A percentile compares a stretch with the other conserved stretches of the same genome.
Evolutionary conservation across 352 stramenopile genomes (phyloP).

Genomic region (Halophytophthora batemanensis): DNA sequence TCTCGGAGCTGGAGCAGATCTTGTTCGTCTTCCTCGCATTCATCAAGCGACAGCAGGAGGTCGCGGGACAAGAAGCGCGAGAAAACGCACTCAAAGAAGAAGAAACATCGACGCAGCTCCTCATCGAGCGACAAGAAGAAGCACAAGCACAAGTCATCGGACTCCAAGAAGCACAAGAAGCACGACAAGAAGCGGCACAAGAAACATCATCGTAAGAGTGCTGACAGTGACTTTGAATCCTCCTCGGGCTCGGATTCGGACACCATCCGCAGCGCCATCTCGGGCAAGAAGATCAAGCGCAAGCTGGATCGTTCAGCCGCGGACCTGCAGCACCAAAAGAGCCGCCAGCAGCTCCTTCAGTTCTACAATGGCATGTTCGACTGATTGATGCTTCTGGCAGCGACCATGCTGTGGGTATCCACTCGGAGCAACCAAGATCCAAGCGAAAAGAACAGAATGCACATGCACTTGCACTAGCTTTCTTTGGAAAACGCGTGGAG

Average conservation of each 20-base stretch:
- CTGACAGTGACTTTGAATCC: constrained; percentile 28
- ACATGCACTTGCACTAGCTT: neutral
- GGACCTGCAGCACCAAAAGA: constrained; percentile 67
- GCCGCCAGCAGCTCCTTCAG: constrained; percentile 74
- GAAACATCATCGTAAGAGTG: constrained; percentile 21
- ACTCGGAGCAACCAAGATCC: too few species aligned
- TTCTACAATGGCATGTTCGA: constrained; percentile 90
- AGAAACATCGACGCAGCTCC: constrained; percentile 41
- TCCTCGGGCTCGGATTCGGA: constrained; percentile 58
- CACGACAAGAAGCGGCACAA: constrained; percentile 37
- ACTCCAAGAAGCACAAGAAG: constrained; percentile 40
- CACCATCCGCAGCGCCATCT: constrained; percentile 76
- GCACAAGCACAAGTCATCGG: constrained; percentile 28
- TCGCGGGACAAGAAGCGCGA: constrained; percentile 9
- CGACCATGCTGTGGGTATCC: too few species aligned
- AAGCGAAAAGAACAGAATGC: too few species aligned
- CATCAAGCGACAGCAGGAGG: constrained; percentile 22
- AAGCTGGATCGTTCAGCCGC: constrained; percentile 55
- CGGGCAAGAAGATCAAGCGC: constrained; percentile 86
- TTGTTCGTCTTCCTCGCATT: constrained; percentile 16
- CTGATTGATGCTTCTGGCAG: constrained; percentile 15
- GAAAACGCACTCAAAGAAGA: constrained; percentile 27
- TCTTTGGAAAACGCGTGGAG: neutral
- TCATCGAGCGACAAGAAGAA: constrained; percentile 31
- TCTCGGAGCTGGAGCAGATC: constrained; percentile 25